phyloP scores from a whole-genome alignment of 352 stramenopile genomes.

The Globisporangium cederbergense region DNA sequence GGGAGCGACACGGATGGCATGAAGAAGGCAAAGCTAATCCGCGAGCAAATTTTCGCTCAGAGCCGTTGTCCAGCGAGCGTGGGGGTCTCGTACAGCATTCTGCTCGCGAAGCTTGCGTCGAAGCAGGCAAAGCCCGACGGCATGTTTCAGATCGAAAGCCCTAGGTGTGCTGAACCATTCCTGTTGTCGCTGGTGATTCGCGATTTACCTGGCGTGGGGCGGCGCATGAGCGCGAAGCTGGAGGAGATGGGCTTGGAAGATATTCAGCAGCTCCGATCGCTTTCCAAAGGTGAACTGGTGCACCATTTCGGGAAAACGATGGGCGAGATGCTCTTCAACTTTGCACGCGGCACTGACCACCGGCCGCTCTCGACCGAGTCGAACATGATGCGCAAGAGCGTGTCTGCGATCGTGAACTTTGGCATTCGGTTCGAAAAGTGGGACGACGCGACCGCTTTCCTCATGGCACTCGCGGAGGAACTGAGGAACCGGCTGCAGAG shows the following conservation, averaged over 20 bases:
- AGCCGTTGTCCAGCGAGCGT: constrained; percentile 92
- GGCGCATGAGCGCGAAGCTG: constrained; percentile 61
- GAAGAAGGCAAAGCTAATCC: constrained; percentile 65
- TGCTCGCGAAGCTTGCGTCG: constrained; percentile 93
- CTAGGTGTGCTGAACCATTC: constrained; percentile 51
- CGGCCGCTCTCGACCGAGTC: constrained; percentile 63
- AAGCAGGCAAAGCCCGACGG: constrained; percentile 93
- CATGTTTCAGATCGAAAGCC: constrained; percentile 55
- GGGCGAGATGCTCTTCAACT: constrained; percentile 71
- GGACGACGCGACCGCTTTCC: constrained; percentile 74
- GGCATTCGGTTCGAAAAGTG: constrained; percentile 87
- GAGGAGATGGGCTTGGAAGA: constrained; percentile 59
- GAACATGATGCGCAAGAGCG: constrained; percentile 80
- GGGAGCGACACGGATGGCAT: constrained; percentile 50
- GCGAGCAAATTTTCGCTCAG: constrained; percentile 58
- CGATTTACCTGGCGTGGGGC: constrained; percentile 82
- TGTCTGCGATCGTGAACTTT: constrained; percentile 92
- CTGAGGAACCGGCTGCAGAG: constrained; percentile 55
- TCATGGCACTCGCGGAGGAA: constrained; percentile 77
- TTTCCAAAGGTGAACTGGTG: constrained; percentile 54
- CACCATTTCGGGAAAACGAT: constrained; percentile 63
- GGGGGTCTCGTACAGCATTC: constrained; percentile 91
- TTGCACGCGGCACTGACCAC: constrained; percentile 72
- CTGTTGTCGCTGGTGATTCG: constrained; percentile 58
- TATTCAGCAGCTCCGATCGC: constrained; percentile 53